Conservation (phyloP, 1,284 basidiomycete species). For the Ganoderma multipileum region DNA sequence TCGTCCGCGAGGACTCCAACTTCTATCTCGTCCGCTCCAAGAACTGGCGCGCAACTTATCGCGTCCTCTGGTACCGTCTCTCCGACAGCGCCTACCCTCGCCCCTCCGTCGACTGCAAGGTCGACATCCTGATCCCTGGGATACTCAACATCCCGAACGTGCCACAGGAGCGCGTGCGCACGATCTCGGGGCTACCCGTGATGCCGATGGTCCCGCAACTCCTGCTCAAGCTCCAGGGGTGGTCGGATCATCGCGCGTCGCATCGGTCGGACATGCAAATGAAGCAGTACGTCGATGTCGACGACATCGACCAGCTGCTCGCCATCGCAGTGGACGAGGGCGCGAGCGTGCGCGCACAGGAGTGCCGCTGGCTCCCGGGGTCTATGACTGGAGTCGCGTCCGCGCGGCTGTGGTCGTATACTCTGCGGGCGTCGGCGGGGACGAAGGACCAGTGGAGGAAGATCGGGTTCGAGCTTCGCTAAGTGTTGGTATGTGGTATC, state of each 20-base stretch:
- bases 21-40: slow-evolving; percentile 51
- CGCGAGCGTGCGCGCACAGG: slow-evolving; percentile 11
- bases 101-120: slow-evolving; percentile 47
- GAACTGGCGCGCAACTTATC: slow-evolving; percentile 49
- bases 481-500: background rate
- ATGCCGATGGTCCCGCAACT: slow-evolving; percentile 54
- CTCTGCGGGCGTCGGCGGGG: background rate
- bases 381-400: slow-evolving; percentile 14
- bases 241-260: slow-evolving; percentile 52
- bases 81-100: slow-evolving; percentile 10
- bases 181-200: slow-evolving; percentile 44
- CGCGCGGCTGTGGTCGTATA: slow-evolving; percentile 19
- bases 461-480: background rate
- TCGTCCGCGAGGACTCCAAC: slow-evolving; percentile 41
- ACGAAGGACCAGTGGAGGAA: slow-evolving; percentile 5
- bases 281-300: slow-evolving; percentile 51
- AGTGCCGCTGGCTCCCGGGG: slow-evolving; percentile 24
- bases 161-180: slow-evolving; percentile 38
- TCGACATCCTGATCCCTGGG: slow-evolving; percentile 58
- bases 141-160: slow-evolving; percentile 51
- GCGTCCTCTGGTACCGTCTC: slow-evolving; percentile 52
- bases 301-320: slow-evolving; percentile 51
- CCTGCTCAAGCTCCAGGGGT: slow-evolving; percentile 57
- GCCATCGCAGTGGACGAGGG: slow-evolving; percentile 36
- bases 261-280: slow-evolving; percentile 39